Evolutionary conservation across 139 green algal genomes (phyloP).

Genomic region (Chlamydomonas urium): DNA sequence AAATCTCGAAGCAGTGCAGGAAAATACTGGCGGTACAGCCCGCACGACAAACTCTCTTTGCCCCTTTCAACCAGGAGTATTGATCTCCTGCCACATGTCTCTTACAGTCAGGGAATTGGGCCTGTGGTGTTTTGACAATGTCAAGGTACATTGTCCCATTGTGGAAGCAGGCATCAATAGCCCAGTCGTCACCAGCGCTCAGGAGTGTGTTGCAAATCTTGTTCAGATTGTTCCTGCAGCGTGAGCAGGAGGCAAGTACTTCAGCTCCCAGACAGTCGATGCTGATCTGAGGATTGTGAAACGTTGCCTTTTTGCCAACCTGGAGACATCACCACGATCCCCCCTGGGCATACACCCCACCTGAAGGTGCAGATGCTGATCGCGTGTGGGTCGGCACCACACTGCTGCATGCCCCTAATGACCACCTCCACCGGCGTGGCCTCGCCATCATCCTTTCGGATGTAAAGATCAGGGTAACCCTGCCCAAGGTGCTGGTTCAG

Average conservation of each 20-base stretch:
- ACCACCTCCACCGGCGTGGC: neutral
- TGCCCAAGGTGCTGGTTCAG: too few relatives aligned
- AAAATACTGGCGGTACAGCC: too few relatives aligned
- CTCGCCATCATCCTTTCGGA: neutral
- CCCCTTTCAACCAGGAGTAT: neutral
- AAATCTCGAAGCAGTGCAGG: too few relatives aligned
- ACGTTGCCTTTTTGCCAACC: neutral
- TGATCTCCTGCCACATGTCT: neutral
- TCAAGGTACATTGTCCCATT: constrained; percentile 16
- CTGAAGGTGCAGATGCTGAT: neutral
- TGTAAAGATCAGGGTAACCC: neutral
- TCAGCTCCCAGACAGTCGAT: too few relatives aligned
- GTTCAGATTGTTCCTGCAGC: constrained; percentile 22
- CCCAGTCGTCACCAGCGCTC: neutral
- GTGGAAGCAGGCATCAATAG: constrained; percentile 10
- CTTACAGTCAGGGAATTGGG: neutral
- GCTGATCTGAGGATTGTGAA: neutral
- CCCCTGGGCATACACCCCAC: neutral
- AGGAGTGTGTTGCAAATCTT: constrained; percentile 12
- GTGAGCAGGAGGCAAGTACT: too few relatives aligned
- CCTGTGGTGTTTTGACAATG: constrained; percentile 16
- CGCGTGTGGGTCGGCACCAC: neutral
- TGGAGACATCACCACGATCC: neutral
- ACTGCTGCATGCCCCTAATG: neutral
- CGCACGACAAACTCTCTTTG: neutral